Evolutionary conservation across 2,329 filamentous ascomycete genomes (phyloP), one percentile per base, ranked within the genome.

Genomic region (Rhytidhysteron rufulum): DNA sequence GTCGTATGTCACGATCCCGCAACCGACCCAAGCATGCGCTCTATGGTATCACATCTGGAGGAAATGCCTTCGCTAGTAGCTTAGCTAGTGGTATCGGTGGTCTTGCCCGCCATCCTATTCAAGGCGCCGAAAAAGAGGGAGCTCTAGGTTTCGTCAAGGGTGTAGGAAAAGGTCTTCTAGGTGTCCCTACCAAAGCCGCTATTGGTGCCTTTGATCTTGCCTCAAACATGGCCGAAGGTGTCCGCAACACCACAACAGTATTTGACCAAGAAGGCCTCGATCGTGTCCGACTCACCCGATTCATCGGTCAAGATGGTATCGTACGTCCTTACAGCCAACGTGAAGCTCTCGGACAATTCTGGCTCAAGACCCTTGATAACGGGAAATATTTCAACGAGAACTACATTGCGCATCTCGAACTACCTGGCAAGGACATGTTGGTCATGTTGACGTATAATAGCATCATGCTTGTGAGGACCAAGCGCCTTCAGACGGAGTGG

Each of bases 311-410:
- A 31, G 91, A 98, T 62, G 93, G 93, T 30, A 87, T 98, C 44
- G 90, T 98, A 24, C 85, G 91, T 3, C 90, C 93, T 0, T 98
- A 95, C 73, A 90, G 84, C 41, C 87, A 95, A 61, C 87, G 93
- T 34, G 93, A 98, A 72, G 90, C 93, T 0, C 81, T 98, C 3
- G 93, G 93, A 1, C 93, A 98, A 65, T 96, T 88, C 73, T 98
- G 93, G 94, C 82, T 98, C 49, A 98, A 98, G 75, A 95, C 95
- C 43, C 82, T 95, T 9, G 93, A 98, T 68, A 93, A 96, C 50
- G 93, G 93, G 46, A 93, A 90, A 65, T 97, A 91, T 74, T 98
- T 98, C 78, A 85, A 95, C 68, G 93, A 98, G 67, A 80, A 88
- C 61, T 98, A 98, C 70, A 93, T 98, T 63, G 94, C 90, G 4